Percentiles rank a stretch among this genome's conserved stretches.
Conservation (phyloP, 352 stramenopile species). For the Phytophthora agathidicida region DNA sequence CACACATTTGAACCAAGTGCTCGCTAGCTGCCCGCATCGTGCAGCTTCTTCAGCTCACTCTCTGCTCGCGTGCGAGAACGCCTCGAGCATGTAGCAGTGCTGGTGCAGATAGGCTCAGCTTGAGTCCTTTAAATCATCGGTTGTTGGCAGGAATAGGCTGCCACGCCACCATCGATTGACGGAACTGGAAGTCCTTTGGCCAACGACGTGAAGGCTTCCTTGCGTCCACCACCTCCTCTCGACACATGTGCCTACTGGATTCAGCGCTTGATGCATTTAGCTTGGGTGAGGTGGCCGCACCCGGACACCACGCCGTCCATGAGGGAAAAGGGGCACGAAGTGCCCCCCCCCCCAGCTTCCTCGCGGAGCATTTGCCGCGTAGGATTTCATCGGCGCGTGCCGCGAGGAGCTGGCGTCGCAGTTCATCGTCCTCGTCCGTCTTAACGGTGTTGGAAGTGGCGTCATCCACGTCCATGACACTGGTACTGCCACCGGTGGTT, state of each 20-base stretch:
- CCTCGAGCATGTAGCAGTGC: constrained; percentile 77
- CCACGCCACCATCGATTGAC: constrained; percentile 62
- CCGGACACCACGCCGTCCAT: constrained; percentile 68
- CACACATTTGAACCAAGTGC: constrained; percentile 65
- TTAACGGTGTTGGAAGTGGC: constrained; percentile 12
- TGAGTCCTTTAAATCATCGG: constrained; percentile 84
- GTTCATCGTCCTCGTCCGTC: constrained; percentile 29
- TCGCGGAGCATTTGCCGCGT: constrained; percentile 60
- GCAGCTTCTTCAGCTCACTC: too few species aligned
- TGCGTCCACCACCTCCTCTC: constrained; percentile 61
- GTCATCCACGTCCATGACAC: constrained; percentile 40
- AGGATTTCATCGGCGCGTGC: constrained; percentile 69
- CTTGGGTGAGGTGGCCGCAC: constrained; percentile 73
- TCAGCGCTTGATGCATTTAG: constrained; percentile 82
- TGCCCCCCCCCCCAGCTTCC: constrained; percentile 65
- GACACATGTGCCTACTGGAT: constrained; percentile 74
- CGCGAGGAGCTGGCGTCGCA: constrained; percentile 50
- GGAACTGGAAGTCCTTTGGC: constrained; percentile 48
- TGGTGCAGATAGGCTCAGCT: constrained; percentile 84
- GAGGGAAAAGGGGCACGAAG: constrained; percentile 75
- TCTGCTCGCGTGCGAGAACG: constrained; percentile 78
- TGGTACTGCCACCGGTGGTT: constrained; percentile 37
- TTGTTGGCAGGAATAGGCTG: constrained; percentile 56
- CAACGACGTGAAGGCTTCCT: constrained; percentile 57
- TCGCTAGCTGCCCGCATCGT: constrained; percentile 75